These are phyloP conservation scores for Rhizopus arrhizus DNA, from an alignment of 371 early-diverging fungal species.

Conservation along the genomic window DNA sequence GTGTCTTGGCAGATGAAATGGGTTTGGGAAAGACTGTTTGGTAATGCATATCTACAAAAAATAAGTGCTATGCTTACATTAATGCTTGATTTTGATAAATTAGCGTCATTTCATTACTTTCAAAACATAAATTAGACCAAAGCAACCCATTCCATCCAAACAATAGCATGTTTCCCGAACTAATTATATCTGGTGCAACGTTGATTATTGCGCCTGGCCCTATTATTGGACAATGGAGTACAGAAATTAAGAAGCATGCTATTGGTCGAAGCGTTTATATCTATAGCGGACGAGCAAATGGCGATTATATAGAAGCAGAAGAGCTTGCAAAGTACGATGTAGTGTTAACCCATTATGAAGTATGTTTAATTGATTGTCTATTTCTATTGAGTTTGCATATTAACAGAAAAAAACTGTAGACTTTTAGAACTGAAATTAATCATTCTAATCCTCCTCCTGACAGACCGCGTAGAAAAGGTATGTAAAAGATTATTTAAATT, in stretches of 20 bases:
- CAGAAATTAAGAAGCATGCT: conserved; percentile 59
- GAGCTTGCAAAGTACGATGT: conserved; percentile 53
- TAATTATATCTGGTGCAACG: conserved; percentile 47
- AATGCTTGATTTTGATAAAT: not conserved
- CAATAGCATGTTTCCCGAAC: not conserved
- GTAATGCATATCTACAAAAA: conserved; percentile 25
- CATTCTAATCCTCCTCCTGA: conserved; percentile 34
- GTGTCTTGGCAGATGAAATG: conserved; percentile 97
- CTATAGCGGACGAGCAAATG: conserved; percentile 28
- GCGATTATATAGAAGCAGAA: conserved; percentile 17
- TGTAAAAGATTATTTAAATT: not conserved
- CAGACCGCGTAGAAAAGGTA: conserved; percentile 37
- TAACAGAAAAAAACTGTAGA: conserved; percentile 10
- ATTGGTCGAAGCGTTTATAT: conserved; percentile 37
- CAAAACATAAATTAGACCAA: conserved; percentile 31
- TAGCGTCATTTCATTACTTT: conserved; percentile 56
- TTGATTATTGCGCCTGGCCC: conserved; percentile 66
- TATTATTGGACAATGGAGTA: conserved; percentile 68
- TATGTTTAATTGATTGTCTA: conserved; percentile 1
- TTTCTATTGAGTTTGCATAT: not conserved
- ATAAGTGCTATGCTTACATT: too few species aligned
- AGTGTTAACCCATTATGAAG: conserved; percentile 63
- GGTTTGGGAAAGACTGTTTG: conserved; percentile 94
- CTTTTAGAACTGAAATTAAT: conserved; percentile 57
- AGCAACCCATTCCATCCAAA: conserved; percentile 11